Conservation (phyloP, 345 rosid genomes). For the Bruguiera sexangula region DNA sequence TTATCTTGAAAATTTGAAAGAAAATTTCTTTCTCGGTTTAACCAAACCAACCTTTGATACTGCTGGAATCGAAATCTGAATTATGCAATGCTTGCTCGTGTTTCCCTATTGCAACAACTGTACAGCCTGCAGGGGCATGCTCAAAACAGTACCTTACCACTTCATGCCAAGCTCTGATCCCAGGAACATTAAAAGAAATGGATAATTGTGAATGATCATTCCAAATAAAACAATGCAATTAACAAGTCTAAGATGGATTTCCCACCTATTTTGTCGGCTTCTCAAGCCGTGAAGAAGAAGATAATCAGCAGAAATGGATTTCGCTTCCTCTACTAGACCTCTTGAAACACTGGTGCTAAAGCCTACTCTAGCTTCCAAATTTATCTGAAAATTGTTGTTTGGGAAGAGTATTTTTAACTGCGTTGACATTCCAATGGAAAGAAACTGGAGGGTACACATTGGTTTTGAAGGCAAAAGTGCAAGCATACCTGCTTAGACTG, state of each 20-base stretch:
- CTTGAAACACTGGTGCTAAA: conserved; percentile 53
- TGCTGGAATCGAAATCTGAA: conserved; percentile 25
- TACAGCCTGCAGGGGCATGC: conserved; percentile 59
- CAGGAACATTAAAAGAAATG: neutral
- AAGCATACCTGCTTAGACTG: conserved; percentile 51
- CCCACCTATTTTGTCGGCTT: conserved; percentile 38
- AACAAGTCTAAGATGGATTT: conserved; percentile 2
- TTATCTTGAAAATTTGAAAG: neutral
- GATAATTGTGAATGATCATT: neutral
- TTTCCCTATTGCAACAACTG: conserved; percentile 63
- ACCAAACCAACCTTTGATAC: conserved; percentile 39
- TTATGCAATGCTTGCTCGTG: conserved; percentile 25
- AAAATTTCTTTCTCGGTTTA: neutral
- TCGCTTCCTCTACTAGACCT: conserved; percentile 69
- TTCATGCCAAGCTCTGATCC: conserved; percentile 43
- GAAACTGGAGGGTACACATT: neutral
- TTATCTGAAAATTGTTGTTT: conserved; percentile 37
- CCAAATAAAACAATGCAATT: neutral
- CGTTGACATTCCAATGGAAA: neutral
- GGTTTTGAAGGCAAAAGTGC: neutral
- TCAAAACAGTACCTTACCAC: conserved; percentile 47
- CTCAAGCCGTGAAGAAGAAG: conserved; percentile 64
- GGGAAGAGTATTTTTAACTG: neutral
- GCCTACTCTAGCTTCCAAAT: conserved; percentile 84
- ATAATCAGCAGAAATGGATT: conserved; percentile 64